Evolutionary conservation across 2,329 filamentous ascomycete genomes (phyloP).

Genomic region (Venturia pyrina): DNA sequence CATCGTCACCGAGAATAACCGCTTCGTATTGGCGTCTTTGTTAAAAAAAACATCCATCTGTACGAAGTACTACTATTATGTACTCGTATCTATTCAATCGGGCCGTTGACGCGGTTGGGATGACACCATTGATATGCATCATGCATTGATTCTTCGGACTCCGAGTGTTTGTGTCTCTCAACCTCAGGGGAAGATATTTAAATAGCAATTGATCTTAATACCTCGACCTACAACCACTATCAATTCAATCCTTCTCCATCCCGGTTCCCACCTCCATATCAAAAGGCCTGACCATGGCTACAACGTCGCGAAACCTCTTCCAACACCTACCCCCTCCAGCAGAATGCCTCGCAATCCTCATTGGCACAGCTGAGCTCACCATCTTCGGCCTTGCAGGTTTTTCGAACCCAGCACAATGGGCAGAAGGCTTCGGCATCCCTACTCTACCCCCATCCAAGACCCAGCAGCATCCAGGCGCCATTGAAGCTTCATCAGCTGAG

Average conservation of each 20-base stretch:
- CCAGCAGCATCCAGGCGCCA: constrained; percentile 13
- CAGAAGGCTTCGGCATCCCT: constrained; percentile 24
- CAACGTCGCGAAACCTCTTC: constrained; percentile 15
- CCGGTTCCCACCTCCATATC: neutral
- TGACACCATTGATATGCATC: neutral
- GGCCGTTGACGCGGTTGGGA: neutral
- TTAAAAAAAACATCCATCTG: too few relatives aligned
- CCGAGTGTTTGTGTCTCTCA: neutral
- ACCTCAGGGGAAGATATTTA: neutral
- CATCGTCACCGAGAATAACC: too few relatives aligned
- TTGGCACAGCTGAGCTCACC: constrained; percentile 23
- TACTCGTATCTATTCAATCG: neutral
- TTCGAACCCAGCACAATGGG: constrained; percentile 23
- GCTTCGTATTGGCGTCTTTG: too few relatives aligned
- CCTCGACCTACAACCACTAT: neutral
- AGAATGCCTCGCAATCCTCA: constrained; percentile 26
- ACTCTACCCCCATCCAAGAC: constrained; percentile 12
- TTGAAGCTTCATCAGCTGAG: constrained; percentile 6
- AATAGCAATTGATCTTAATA: neutral
- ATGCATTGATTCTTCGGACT: neutral
- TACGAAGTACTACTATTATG: too few relatives aligned
- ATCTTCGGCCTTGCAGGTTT: constrained; percentile 23
- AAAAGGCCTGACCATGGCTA: neutral
- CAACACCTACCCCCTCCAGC: constrained; percentile 23
- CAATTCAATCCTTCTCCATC: neutral